A percentile compares a stretch with the other conserved stretches of the same genome.
phyloP scores from a whole-genome alignment of 1,139 yeast genomes.

The Hanseniaspora gamundiae region DNA sequence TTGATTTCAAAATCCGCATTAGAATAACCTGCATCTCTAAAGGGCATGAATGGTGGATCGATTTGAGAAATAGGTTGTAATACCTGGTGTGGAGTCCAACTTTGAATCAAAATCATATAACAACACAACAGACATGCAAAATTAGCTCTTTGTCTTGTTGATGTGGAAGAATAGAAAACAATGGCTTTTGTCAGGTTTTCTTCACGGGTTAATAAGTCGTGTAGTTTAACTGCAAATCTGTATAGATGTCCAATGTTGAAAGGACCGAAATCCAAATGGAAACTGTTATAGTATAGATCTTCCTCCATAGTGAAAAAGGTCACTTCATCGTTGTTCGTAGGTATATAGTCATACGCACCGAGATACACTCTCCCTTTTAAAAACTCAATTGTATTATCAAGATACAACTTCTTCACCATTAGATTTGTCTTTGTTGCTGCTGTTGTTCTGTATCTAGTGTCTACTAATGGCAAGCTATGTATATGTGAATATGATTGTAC shows the following conservation, averaged over 20 bases:
- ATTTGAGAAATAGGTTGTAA: conserved; percentile 87
- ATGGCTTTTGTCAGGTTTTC: conserved; percentile 79
- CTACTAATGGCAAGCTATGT: too few relatives aligned
- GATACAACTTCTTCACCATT: conserved; percentile 21
- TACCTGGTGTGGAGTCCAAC: conserved; percentile 98
- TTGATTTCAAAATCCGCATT: conserved; percentile 88
- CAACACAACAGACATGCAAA: conserved; percentile 92
- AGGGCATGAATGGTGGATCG: conserved; percentile 88
- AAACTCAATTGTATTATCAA: conserved; percentile 26
- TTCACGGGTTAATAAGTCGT: conserved; percentile 79
- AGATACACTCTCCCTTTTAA: conserved; percentile 66
- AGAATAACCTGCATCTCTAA: conserved; percentile 95
- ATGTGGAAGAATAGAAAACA: conserved; percentile 75
- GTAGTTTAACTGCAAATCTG: conserved; percentile 88
- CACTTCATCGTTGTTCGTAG: conserved; percentile 60
- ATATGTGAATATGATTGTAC: too few relatives aligned
- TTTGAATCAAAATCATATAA: conserved; percentile 88
- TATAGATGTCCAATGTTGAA: conserved; percentile 85
- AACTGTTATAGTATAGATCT: conserved; percentile 79
- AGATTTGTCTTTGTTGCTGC: too few relatives aligned
- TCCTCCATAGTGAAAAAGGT: conserved; percentile 91
- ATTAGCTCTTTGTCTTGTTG: conserved; percentile 74
- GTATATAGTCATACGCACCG: conserved; percentile 76
- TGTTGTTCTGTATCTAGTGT: too few relatives aligned
- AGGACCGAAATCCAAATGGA: conserved; percentile 94